Evolutionary conservation across 1,284 basidiomycete genomes (phyloP), one percentile per base, ranked within the genome.

Genomic region (Pyrrhoderma noxium): DNA sequence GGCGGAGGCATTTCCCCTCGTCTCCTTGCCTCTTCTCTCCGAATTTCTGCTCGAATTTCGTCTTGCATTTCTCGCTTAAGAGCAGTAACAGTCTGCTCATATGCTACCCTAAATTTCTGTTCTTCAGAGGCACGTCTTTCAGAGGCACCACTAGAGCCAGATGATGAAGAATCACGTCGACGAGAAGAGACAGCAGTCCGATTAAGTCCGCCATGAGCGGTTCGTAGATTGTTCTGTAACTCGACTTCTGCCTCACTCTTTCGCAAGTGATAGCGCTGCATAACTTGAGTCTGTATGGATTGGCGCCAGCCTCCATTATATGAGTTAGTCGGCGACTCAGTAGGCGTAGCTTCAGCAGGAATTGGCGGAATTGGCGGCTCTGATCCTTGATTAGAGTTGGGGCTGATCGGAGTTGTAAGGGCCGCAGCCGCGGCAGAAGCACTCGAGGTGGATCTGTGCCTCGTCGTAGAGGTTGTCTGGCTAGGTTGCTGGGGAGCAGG

Each of bases 341-440:
- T 22, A 38, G 38, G n/a, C 19, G 35, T n/a, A 39, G 27, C 14
- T 11, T 41, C 31, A 13, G 41, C 41, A 7, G 52, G 41, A 22
- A 45, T 14, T 8, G 40, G 41, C 8, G 47, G 52, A 27, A 49
- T 40, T 2, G 52, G 52, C 9, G 34, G 38, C 16, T 16, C 38
- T 22, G 38, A 40, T 31, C 27, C 27, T 31, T 31, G 27, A 31
- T 31, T 31, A 11, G 11, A 31, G 27, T 31, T 31, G n/a, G 38
- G 11, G 8, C 42, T 42, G 36, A 34, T 25, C n/a, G 52, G 16
- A 25, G 42, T 34, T 13, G 35, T n/a, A n/a, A 41, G 25, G 13
- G 41, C 47, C 36, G 52, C 47, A 8, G 52, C 41, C 5, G 52
- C 52, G 23, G 52, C 52, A 34, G 52, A 53, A 27, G 52, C 47